phyloP scores from a whole-genome alignment of 768 basidiomycete genomes.

The Leccinum longicurvipes region DNA sequence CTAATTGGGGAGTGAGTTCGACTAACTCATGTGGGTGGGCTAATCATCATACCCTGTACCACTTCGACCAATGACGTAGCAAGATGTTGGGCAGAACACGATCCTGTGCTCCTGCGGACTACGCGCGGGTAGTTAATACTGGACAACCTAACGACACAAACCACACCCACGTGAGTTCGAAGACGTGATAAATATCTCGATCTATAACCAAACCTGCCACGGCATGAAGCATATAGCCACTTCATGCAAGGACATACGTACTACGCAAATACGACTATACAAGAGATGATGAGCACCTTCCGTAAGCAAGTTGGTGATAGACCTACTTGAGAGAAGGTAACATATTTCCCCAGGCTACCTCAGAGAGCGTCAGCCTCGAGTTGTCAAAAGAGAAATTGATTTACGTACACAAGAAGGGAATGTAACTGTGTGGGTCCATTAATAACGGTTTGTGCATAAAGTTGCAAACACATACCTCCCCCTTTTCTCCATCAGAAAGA shows the following conservation, averaged over 20 bases:
- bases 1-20: conserved; percentile 29
- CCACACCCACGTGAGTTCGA: conserved; percentile 22
- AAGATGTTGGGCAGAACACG: conserved; percentile 56
- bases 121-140: conserved; percentile 2
- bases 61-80: conserved; percentile 66
- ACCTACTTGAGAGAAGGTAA: conserved; percentile 27
- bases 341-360: conserved; percentile 32
- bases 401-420: conserved; percentile 52
- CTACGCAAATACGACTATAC: conserved; percentile 23
- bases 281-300: conserved; percentile 26
- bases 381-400: not conserved
- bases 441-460: not conserved
- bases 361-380: conserved; percentile 38
- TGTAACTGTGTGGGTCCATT: conserved; percentile 41
- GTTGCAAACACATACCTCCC: conserved; percentile 37
- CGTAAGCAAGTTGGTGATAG: conserved; percentile 27
- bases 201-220: conserved; percentile 22
- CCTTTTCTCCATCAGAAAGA: conserved; percentile 43
- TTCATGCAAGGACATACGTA: conserved; percentile 1
- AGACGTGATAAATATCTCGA: conserved; percentile 26
- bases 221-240: not conserved
- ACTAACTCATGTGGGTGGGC: not conserved
- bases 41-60: conserved; percentile 58
- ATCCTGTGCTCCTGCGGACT: conserved; percentile 52
- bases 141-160: not conserved